Percentiles rank a stretch among this genome's conserved stretches.
These are phyloP conservation scores for Phytophthora niederhauseri DNA, from an alignment of 352 stramenopile species.

Conservation along the genomic window DNA sequence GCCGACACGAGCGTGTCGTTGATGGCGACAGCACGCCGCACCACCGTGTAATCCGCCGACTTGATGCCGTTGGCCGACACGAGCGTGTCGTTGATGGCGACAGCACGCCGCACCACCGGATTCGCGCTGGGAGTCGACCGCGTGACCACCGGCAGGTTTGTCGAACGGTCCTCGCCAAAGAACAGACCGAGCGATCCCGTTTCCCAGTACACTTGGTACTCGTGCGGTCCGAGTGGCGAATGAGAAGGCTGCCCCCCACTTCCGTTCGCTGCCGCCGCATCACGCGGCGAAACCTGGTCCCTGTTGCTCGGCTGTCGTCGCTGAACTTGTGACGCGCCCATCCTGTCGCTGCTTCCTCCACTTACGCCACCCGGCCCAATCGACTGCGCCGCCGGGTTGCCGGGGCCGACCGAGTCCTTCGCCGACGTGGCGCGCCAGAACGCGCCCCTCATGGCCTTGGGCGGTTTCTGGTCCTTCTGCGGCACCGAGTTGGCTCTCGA, in stretches of 20 bases:
- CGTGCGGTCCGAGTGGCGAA: constrained; percentile 32
- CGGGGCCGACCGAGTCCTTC: constrained; percentile 43
- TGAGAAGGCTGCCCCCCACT: constrained; percentile 7
- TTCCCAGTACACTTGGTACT: constrained; percentile 85
- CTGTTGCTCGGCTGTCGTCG: constrained; percentile 23
- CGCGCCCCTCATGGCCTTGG: constrained; percentile 49
- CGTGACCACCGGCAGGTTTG: constrained; percentile 80
- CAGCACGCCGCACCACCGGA: constrained; percentile 68
- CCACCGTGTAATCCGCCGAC: constrained; percentile 68
- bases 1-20: constrained; percentile 84
- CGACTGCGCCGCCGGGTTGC: constrained; percentile 11
- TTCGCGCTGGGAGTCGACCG: constrained; percentile 71
- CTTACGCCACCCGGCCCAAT: constrained; percentile 15
- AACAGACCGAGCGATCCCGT: constrained; percentile 82
- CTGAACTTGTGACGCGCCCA: constrained; percentile 21
- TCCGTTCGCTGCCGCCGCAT: constrained; percentile 16
- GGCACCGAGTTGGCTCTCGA: constrained; percentile 67
- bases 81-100: constrained; percentile 79
- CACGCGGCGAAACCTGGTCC: constrained; percentile 51
- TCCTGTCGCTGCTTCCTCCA: constrained; percentile 17
- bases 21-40: constrained; percentile 70
- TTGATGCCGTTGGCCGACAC: constrained; percentile 78
- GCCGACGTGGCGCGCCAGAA: constrained; percentile 61
- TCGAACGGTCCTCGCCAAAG: constrained; percentile 78
- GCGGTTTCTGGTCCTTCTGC: constrained; percentile 51